A percentile compares a stretch with the other conserved stretches of the same genome.
phyloP scores from a whole-genome alignment of 495 filamentous ascomycete species.

The Neohortaea acidophila region DNA sequence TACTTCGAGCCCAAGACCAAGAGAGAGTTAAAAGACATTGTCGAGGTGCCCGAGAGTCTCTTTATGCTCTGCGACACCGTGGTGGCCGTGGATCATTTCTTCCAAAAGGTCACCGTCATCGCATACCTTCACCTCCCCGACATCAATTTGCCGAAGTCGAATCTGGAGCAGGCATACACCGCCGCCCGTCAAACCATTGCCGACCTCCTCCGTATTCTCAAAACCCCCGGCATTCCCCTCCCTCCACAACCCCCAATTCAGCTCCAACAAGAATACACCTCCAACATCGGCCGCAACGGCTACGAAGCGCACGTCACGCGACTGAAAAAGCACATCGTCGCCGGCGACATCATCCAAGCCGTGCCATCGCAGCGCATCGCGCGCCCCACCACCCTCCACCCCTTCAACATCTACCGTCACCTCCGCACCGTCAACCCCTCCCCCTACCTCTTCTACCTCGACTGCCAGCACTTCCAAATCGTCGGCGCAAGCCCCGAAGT shows the following conservation, averaged over 20 bases:
- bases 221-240: slow-evolving; percentile 56
- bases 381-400: slow-evolving; percentile 75
- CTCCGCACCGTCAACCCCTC: slow-evolving; percentile 90
- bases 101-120: slow-evolving; percentile 77
- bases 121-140: slow-evolving; percentile 63
- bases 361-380: slow-evolving; percentile 90
- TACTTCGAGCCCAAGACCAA: slow-evolving; percentile 95
- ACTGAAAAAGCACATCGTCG: slow-evolving; percentile 74
- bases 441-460: slow-evolving; percentile 91
- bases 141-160: slow-evolving; percentile 17
- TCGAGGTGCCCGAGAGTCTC: slow-evolving; percentile 76
- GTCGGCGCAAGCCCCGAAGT: slow-evolving; percentile 90
- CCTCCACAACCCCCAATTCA: slow-evolving; percentile 60
- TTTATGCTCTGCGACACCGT: slow-evolving; percentile 98
- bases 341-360: slow-evolving; percentile 91
- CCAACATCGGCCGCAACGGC: slow-evolving; percentile 77
- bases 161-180: slow-evolving; percentile 44
- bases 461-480: slow-evolving; percentile 81
- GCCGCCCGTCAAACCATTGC: slow-evolving; percentile 46
- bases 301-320: slow-evolving; percentile 73
- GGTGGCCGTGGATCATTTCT: slow-evolving; percentile 89
- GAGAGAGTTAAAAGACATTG: slow-evolving; percentile 69
- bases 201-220: slow-evolving; percentile 50
- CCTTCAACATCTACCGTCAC: slow-evolving; percentile 96
- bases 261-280: slow-evolving; percentile 62